Conservation (phyloP, 352 stramenopile genomes). For the Thraustotheca clavata region DNA sequence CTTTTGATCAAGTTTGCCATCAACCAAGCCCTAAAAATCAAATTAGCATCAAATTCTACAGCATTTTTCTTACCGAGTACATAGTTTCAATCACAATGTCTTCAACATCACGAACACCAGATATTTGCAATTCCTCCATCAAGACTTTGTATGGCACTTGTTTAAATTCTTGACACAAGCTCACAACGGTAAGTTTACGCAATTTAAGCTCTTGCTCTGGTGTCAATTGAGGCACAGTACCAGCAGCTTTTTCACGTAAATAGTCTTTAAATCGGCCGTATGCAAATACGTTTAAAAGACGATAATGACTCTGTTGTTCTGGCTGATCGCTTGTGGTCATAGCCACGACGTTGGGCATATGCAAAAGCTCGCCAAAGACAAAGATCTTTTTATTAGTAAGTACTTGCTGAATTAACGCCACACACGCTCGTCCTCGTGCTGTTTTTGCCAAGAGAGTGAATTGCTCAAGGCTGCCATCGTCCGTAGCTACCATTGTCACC, state of each 20-base stretch:
- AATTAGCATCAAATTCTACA: not conserved
- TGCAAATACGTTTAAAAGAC: conserved; percentile 85
- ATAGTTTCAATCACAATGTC: conserved; percentile 91
- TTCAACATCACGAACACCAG: conserved; percentile 81
- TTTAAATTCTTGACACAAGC: conserved; percentile 75
- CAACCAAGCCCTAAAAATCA: conserved; percentile 59
- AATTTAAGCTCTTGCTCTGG: conserved; percentile 75
- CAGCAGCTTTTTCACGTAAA: conserved; percentile 42
- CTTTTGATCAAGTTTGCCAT: conserved; percentile 88
- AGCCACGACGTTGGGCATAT: conserved; percentile 86
- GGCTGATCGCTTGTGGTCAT: conserved; percentile 61
- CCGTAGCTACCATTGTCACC: conserved; percentile 1
- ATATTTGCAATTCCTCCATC: conserved; percentile 65
- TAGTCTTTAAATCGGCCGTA: conserved; percentile 86
- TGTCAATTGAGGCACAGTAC: conserved; percentile 51
- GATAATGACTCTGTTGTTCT: conserved; percentile 52
- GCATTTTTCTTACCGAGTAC: conserved; percentile 60
- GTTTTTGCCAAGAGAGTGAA: conserved; percentile 91
- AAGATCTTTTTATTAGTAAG: conserved; percentile 89
- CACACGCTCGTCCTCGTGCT: conserved; percentile 79
- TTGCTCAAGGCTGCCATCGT: conserved; percentile 81
- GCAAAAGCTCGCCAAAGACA: conserved; percentile 88
- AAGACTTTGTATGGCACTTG: conserved; percentile 78
- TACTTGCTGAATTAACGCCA: conserved; percentile 89
- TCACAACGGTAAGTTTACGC: conserved; percentile 83